A percentile compares a stretch with the other conserved stretches of the same genome.
Evolutionary conservation across 2,329 filamentous ascomycete genomes (phyloP).

Genomic region (Endothia cerciana): DNA sequence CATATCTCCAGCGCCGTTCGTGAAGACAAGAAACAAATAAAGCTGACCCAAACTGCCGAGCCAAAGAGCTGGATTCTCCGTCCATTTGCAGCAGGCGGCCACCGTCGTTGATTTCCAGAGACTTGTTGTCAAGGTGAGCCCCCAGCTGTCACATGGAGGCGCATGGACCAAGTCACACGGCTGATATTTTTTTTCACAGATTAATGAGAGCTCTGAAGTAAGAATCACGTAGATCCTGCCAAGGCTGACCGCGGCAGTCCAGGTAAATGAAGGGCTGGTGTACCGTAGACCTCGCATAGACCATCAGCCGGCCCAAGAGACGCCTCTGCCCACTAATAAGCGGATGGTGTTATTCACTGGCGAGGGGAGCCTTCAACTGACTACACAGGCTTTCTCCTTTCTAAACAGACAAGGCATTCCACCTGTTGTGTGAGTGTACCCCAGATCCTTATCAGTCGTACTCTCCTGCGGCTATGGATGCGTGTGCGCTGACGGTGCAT

Average conservation of each 20-base stretch:
- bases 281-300: neutral
- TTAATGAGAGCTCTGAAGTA: constrained; percentile 28
- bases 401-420: constrained; percentile 27
- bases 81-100: neutral
- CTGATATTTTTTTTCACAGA: constrained; percentile 16
- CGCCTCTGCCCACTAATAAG: neutral
- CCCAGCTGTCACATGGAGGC: neutral
- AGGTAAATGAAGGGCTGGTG: constrained; percentile 13
- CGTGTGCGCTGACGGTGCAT: neutral
- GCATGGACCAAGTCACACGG: neutral
- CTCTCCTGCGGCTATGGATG: neutral
- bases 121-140: neutral
- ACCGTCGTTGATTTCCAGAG: neutral
- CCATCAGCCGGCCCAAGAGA: neutral
- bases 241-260: constrained; percentile 23
- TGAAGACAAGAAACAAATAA: neutral
- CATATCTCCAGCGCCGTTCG: neutral
- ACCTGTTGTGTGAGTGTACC: constrained; percentile 26
- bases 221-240: constrained; percentile 31
- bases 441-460: neutral
- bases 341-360: constrained; percentile 33
- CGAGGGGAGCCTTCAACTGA: constrained; percentile 34
- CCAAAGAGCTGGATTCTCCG: neutral
- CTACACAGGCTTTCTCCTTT: constrained; percentile 29
- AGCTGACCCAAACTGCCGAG: neutral